A percentile compares a stretch with the other conserved stretches of the same genome.
phyloP scores from a whole-genome alignment of 352 stramenopile genomes.

The Phytopythium mirpurense region DNA sequence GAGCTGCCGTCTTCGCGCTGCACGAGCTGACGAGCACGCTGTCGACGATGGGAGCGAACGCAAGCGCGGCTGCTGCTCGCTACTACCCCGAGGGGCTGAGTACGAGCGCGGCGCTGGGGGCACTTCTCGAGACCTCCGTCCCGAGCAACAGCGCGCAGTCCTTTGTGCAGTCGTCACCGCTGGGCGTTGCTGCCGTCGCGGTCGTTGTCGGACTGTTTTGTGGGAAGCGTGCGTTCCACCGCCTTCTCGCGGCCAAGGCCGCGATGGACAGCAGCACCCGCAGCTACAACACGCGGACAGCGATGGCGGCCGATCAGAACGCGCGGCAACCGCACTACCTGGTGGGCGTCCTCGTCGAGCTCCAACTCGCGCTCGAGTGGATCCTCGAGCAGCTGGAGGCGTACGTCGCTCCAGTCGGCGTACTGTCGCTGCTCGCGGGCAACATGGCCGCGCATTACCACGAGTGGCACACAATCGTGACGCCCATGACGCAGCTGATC shows the following conservation, averaged over 20 bases:
- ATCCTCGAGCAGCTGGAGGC: constrained; percentile 24
- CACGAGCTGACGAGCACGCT: constrained; percentile 23
- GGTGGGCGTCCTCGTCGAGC: constrained; percentile 32
- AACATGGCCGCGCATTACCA: constrained; percentile 33
- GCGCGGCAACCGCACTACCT: constrained; percentile 33
- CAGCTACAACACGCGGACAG: neutral
- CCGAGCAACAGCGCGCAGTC: constrained; percentile 18
- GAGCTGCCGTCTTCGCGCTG: constrained; percentile 25
- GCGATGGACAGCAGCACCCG: constrained; percentile 11
- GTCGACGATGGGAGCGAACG: constrained; percentile 3
- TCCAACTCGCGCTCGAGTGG: constrained; percentile 48
- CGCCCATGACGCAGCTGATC: constrained; percentile 30
- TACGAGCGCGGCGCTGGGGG: constrained; percentile 3
- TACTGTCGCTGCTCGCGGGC: constrained; percentile 32
- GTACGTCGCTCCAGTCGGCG: constrained; percentile 26
- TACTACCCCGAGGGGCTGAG: constrained; percentile 21
- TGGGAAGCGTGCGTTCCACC: constrained; percentile 18
- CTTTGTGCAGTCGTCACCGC: constrained; percentile 11
- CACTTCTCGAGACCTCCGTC: constrained; percentile 10
- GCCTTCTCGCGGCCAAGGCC: constrained; percentile 15
- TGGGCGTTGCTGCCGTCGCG: constrained; percentile 15
- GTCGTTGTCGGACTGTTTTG: constrained; percentile 17
- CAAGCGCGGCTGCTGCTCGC: neutral
- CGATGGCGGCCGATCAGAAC: constrained; percentile 6
- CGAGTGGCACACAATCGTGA: constrained; percentile 33